phyloP scores from a whole-genome alignment of 345 rosid genomes.

The Populus alba region DNA sequence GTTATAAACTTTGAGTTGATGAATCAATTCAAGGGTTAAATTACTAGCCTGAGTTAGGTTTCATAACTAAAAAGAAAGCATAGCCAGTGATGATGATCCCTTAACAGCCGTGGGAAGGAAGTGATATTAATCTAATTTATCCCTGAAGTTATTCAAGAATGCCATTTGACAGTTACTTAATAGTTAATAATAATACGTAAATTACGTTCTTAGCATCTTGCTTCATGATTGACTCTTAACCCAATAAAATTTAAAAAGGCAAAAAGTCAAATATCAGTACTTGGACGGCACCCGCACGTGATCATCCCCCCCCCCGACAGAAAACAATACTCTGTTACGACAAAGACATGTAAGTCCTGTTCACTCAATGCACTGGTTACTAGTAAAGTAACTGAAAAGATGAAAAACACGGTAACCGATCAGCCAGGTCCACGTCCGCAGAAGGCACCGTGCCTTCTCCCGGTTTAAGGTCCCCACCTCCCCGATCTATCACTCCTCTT shows the following conservation, averaged over 20 bases:
- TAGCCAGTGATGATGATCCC: too few species aligned
- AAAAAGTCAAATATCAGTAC: not conserved
- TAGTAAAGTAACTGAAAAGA: not conserved
- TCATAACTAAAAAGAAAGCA: too few species aligned
- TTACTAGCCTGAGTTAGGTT: too few species aligned
- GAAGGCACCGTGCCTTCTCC: constrained; percentile 22
- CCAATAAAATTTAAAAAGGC: too few species aligned
- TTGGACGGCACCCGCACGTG: constrained; percentile 26
- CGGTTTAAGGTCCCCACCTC: constrained; percentile 36
- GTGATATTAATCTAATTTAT: not conserved
- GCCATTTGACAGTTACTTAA: not conserved
- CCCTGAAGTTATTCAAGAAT: not conserved
- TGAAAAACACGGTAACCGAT: constrained; percentile 6
- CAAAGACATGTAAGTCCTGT: constrained; percentile 25
- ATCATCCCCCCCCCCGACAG: constrained; percentile 1
- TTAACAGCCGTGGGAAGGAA: not conserved
- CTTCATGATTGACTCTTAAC: not conserved
- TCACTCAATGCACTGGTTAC: constrained; percentile 2
- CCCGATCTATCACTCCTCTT: constrained; percentile 17
- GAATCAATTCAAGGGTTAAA: too few species aligned
- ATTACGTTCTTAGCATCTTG: not conserved
- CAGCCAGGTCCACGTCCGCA: constrained; percentile 24
- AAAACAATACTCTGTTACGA: constrained; percentile 19
- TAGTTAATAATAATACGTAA: not conserved
- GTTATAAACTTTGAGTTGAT: too few species aligned